phyloP scores from a whole-genome alignment of 768 basidiomycete species.

The Termitomyces bulborhizus region DNA sequence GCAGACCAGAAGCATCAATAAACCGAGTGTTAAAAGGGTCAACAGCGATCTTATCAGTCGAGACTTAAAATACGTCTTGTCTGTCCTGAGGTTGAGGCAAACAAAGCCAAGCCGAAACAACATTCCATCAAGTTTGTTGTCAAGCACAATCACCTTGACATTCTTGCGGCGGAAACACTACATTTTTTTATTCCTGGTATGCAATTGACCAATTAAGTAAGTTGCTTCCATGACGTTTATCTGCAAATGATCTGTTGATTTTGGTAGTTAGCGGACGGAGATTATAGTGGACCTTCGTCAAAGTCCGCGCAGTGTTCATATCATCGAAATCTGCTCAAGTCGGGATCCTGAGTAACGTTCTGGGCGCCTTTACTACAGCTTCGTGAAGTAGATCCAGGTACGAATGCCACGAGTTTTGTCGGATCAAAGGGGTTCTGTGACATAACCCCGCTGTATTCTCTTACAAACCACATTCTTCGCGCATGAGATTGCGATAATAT shows the following conservation, averaged over 20 bases:
- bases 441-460: conserved; percentile 14
- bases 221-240: conserved; percentile 1
- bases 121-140: neutral
- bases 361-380: conserved; percentile 5
- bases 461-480: conserved; percentile 9
- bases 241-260: neutral
- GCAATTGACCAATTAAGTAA: neutral
- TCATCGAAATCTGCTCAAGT: neutral
- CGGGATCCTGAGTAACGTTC: neutral
- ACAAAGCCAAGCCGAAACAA: conserved; percentile 11
- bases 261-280: conserved; percentile 7
- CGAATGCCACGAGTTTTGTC: conserved; percentile 10
- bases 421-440: conserved; percentile 5
- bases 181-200: neutral
- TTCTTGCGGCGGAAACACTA: neutral
- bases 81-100: neutral
- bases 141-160: neutral
- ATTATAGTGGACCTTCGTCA: conserved; percentile 10
- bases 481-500: conserved; percentile 13
- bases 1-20: neutral
- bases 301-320: neutral
- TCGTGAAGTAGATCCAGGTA: conserved; percentile 15
- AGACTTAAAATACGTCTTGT: neutral
- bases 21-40: neutral
- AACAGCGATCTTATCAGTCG: neutral